Evolutionary conservation across 2,329 filamentous ascomycete species (phyloP).

Genomic region (Elsinoe perseae): DNA sequence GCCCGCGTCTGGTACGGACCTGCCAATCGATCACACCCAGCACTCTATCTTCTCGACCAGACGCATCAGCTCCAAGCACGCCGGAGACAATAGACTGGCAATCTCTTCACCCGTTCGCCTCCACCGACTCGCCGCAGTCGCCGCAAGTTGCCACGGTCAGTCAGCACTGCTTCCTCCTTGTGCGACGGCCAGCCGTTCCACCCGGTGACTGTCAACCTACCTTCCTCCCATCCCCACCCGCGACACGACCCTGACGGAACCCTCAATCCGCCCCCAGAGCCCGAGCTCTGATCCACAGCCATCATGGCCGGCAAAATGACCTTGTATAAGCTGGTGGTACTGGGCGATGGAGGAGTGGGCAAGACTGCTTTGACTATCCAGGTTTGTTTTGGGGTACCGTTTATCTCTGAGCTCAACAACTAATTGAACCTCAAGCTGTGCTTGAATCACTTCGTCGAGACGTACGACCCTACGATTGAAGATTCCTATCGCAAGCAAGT

Average conservation of each 20-base stretch:
- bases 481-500: constrained; percentile 63
- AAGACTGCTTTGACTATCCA: constrained; percentile 99
- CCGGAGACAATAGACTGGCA: constrained; percentile 8
- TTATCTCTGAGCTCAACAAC: constrained; percentile 6
- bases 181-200: constrained; percentile 15
- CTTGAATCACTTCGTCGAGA: constrained; percentile 97
- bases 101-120: background rate
- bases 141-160: background rate
- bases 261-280: background rate
- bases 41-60: constrained; percentile 9
- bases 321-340: constrained; percentile 84
- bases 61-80: constrained; percentile 12
- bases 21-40: constrained; percentile 11
- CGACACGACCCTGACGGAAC: background rate
- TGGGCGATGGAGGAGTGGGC: constrained; percentile 95
- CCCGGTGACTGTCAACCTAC: constrained; percentile 3
- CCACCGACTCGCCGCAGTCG: background rate
- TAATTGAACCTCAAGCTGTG: constrained; percentile 58
- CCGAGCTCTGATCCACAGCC: constrained; percentile 7
- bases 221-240: background rate
- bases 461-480: constrained; percentile 63
- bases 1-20: constrained; percentile 9
- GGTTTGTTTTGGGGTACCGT: constrained; percentile 16
- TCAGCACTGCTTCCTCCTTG: background rate
- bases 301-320: constrained; percentile 31